A percentile compares a stretch with the other conserved stretches of the same genome.
Conservation (phyloP, 2,329 filamentous ascomycete species). For the Phialophora chinensis region DNA sequence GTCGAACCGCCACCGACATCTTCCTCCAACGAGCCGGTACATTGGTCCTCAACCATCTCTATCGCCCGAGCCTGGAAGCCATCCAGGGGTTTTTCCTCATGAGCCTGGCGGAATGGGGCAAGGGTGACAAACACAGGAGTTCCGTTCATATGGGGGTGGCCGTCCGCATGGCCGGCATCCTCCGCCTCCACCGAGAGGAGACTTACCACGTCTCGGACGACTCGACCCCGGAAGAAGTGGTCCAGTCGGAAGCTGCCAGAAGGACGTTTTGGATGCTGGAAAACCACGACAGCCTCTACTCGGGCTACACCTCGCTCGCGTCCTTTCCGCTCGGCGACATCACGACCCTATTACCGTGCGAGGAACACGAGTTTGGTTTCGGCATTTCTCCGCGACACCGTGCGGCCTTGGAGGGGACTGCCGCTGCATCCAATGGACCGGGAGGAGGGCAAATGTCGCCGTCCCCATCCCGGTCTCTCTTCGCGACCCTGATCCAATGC, state of each 20-base stretch:
- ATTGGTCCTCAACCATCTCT: conserved; percentile 12
- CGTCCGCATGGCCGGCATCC: conserved; percentile 46
- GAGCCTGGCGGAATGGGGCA: conserved; percentile 27
- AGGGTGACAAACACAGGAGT: conserved; percentile 48
- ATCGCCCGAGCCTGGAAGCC: conserved; percentile 18
- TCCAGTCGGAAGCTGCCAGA: conserved; percentile 45
- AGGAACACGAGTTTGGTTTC: conserved; percentile 50
- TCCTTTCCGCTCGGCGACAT: conserved; percentile 48
- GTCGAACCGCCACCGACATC: conserved; percentile 11
- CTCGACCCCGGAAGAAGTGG: conserved; percentile 42
- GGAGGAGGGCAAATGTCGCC: not conserved
- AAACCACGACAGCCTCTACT: conserved; percentile 48
- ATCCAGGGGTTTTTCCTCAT: conserved; percentile 25
- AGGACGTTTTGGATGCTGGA: conserved; percentile 50
- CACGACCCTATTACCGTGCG: conserved; percentile 47
- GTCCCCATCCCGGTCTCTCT: conserved; percentile 44
- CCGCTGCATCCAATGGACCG: conserved; percentile 36
- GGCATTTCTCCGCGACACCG: conserved; percentile 42
- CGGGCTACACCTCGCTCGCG: conserved; percentile 44
- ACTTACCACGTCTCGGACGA: conserved; percentile 42
- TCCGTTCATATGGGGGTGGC: conserved; percentile 53
- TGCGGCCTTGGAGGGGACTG: conserved; percentile 45
- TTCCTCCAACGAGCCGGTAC: conserved; percentile 6
- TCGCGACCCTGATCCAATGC: conserved; percentile 48
- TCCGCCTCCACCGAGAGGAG: conserved; percentile 48